Percentiles rank a stretch among this genome's conserved stretches.
phyloP scores from a whole-genome alignment of 106 monocot genomes.

The Allium fistulosum region DNA sequence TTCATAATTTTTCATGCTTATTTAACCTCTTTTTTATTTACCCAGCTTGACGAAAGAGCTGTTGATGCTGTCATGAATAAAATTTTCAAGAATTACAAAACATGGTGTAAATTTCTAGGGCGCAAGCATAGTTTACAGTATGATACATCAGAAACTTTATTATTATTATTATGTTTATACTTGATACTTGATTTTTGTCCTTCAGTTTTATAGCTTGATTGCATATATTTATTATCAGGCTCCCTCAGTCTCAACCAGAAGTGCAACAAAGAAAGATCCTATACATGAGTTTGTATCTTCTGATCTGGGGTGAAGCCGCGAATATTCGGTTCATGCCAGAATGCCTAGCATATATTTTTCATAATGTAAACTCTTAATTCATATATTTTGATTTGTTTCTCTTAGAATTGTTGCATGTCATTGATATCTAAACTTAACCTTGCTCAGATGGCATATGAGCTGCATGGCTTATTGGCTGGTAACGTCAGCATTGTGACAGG shows the following conservation, averaged over 20 bases:
- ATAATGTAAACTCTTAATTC: slow-evolving; percentile 44
- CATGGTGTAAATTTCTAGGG: slow-evolving; percentile 97
- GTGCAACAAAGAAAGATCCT: slow-evolving; percentile 91
- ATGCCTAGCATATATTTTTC: slow-evolving; percentile 94
- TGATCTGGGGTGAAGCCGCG: slow-evolving; percentile 98
- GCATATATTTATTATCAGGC: slow-evolving; percentile 19
- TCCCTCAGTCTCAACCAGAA: slow-evolving; percentile 79
- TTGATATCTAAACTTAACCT: background rate
- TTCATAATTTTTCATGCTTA: background rate
- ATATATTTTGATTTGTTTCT: background rate
- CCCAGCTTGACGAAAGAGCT: slow-evolving; percentile 88
- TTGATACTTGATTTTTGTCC: background rate
- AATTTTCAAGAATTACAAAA: slow-evolving; percentile 88
- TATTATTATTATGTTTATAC: slow-evolving; percentile 1
- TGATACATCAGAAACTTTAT: background rate
- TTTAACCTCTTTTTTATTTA: slow-evolving; percentile 5
- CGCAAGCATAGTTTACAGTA: slow-evolving; percentile 90
- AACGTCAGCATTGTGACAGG: slow-evolving; percentile 96
- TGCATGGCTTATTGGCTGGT: slow-evolving; percentile 82
- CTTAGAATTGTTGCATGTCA: background rate
- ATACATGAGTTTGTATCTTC: slow-evolving; percentile 93
- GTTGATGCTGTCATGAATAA: slow-evolving; percentile 89
- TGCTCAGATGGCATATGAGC: slow-evolving; percentile 94
- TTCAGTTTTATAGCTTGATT: slow-evolving; percentile 3
- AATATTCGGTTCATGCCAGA: slow-evolving; percentile 96